Evolutionary conservation across 164 flowering plant species (phyloP).

Genomic region (Tetrastigma voinierianum): DNA sequence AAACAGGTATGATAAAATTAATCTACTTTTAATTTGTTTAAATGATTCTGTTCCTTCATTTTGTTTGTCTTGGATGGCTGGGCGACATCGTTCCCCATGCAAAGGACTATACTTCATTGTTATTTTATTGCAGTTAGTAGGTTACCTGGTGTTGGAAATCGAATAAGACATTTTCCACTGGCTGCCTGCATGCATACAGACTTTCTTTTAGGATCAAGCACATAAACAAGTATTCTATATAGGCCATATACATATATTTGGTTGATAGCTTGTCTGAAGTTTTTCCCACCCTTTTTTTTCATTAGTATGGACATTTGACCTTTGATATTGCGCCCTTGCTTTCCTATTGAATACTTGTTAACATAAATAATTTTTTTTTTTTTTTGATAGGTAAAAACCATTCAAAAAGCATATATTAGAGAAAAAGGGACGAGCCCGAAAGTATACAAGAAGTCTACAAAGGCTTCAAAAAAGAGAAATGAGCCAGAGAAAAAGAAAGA

Average conservation of each 20-base stretch:
- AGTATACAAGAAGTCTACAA: too few relatives aligned
- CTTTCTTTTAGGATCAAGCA: background rate
- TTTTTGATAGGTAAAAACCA: too few relatives aligned
- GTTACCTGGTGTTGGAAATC: background rate
- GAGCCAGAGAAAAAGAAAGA: too few relatives aligned
- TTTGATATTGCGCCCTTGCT: background rate
- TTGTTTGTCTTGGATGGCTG: background rate
- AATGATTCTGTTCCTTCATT: background rate
- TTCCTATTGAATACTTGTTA: background rate
- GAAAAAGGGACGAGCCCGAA: too few relatives aligned
- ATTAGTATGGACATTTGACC: background rate
- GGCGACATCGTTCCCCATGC: background rate
- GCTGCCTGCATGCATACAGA: background rate
- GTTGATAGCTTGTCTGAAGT: background rate
- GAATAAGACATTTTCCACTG: background rate
- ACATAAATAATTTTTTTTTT: background rate
- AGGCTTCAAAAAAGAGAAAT: too few relatives aligned
- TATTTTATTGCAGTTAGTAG: background rate
- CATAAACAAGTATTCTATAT: background rate
- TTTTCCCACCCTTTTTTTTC: background rate
- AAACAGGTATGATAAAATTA: conserved; percentile 27
- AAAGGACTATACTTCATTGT: background rate
- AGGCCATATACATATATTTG: background rate
- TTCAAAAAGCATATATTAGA: too few relatives aligned
- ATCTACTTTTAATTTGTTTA: background rate